Base-by-base conservation (phyloP, 2,329 filamentous ascomycete genomes). In the Epichloe festucae region DNA sequence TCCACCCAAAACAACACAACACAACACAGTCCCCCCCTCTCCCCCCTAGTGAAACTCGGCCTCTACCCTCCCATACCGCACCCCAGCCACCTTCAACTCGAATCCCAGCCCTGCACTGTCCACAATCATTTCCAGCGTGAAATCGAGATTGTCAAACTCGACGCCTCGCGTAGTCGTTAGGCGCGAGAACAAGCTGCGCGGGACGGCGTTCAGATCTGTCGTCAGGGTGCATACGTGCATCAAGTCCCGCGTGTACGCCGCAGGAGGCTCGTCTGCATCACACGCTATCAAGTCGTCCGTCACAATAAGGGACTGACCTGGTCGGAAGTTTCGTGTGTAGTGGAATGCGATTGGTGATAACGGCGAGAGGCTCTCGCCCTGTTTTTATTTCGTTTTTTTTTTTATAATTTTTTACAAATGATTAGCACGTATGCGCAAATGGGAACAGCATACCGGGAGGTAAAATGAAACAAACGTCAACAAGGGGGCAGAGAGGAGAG, bases 251-350 rank as follows among this genome's bases (percentile, higher is more conserved):
- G 74, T 74, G 64, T 81, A 81, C 2, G 79, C 74, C 1, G 65
- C 74, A 0, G 81, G 85, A 5, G 81, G 82, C 49, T 75, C 73
- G 55, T 89, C 85, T 3, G 78, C 75, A 52, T 87, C 84, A 59
- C 83, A 88, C 4, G 84, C 85, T 54, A 90, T 87, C 39, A 91
- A 71, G 60, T 91, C 86, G 65, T 91, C 87, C 49, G 87, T 86
- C 5, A 91, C 87, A 4, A 88, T 68, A 6, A 89, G 76, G 0
- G 83, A 86, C 66, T 90, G 87, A 0, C 84, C 83, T 0, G 85
- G 85, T 1, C 85, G 79, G 69, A 91, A 91, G 66, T 90, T 91
- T 55, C 87, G 82, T 3, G 87, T 90, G 68, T 90, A 91, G 71
- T 90, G 86, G 68, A 91, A 90, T 2, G 84, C 85, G 53, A 90